Base-by-base conservation (phyloP, 176 grass and related monocot species). In the Bromus sterilis region DNA sequence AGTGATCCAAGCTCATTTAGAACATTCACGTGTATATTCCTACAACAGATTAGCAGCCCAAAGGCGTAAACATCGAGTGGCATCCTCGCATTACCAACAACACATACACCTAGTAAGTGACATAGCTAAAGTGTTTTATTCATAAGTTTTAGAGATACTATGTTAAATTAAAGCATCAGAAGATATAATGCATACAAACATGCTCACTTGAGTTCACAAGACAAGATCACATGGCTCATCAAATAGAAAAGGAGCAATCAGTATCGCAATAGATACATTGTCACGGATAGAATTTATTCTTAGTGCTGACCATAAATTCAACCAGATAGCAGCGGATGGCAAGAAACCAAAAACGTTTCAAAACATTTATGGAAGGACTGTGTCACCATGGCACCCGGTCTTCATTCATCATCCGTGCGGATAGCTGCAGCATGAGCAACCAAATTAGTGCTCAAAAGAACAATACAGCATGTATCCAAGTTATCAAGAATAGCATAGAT, bases 381-480 rank as follows among this genome's bases (percentile, higher is more conserved):
- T 8, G 36, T 24, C 75, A 89, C 61, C 35, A 69, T 53, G 35
- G 34, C 61, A 80, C 75, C 61, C 35, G 59, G 62, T 82, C 74
- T 88, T 79, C 56, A 91, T 42, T 66, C 85, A 55, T 85, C 65
- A 31, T 93, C 88, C 1, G 88, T 80, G 80, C 86, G 88, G 62
- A 89, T 6, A 77, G 81, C 91, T 93, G 78, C 16, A 84, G 37
- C 74, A 76, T 11, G 32, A 68, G 81, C 4, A 81, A 67, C 4
- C 11, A 43, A 43, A 35, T 85, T 71, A 85, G 78, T 67, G 46
- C 39, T 42, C 37, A 25, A 82, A 11, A 77, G 35, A 69, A 77
- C 33, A 25, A 58, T 1, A 31, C 66, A 81, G 7, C 51, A 72
- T 28, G 20, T 29, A 69, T 14, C 24, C 15, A 70, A 59, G 14